Evolutionary conservation across 352 stramenopile species (phyloP).

Genomic region (Phytophthora fragariae): DNA sequence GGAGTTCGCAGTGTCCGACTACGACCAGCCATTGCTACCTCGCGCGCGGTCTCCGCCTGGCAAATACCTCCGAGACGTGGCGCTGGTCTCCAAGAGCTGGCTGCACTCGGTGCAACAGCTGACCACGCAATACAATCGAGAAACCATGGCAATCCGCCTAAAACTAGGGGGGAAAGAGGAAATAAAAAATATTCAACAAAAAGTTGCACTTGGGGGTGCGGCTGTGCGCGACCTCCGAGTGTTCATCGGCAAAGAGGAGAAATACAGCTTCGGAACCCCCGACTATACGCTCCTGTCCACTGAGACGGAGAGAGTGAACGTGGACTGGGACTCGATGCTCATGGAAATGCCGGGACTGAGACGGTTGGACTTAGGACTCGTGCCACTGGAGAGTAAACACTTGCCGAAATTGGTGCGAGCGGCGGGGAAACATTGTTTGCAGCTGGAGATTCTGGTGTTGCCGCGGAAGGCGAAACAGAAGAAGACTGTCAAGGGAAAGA

Average conservation of each 20-base stretch:
- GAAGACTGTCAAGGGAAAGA: background rate
- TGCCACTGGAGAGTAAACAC: slow-evolving; percentile 28
- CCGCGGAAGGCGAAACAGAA: slow-evolving; percentile 17
- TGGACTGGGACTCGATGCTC: slow-evolving; percentile 29
- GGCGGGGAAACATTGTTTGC: slow-evolving; percentile 18
- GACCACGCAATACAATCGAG: slow-evolving; percentile 9
- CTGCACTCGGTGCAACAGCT: slow-evolving; percentile 10
- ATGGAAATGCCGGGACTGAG: slow-evolving; percentile 5
- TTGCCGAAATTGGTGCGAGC: slow-evolving; percentile 23
- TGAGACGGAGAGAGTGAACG: slow-evolving; percentile 12
- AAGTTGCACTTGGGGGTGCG: slow-evolving; percentile 5
- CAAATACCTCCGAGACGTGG: slow-evolving; percentile 3
- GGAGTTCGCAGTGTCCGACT: slow-evolving; percentile 16
- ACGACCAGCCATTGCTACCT: slow-evolving; percentile 1
- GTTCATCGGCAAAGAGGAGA: background rate
- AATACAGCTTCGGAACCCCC: background rate
- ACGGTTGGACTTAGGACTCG: slow-evolving; percentile 29
- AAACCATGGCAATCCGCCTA: slow-evolving; percentile 10
- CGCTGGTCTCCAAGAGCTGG: slow-evolving; percentile 17
- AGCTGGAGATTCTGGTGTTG: slow-evolving; percentile 38
- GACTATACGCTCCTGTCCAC: background rate
- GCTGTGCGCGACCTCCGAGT: slow-evolving; percentile 13
- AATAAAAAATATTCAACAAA: background rate
- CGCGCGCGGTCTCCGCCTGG: background rate
- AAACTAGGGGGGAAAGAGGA: slow-evolving; percentile 8